phyloP scores from a whole-genome alignment of 2,329 filamentous ascomycete genomes.

The Xylariomycetidae sp. region DNA sequence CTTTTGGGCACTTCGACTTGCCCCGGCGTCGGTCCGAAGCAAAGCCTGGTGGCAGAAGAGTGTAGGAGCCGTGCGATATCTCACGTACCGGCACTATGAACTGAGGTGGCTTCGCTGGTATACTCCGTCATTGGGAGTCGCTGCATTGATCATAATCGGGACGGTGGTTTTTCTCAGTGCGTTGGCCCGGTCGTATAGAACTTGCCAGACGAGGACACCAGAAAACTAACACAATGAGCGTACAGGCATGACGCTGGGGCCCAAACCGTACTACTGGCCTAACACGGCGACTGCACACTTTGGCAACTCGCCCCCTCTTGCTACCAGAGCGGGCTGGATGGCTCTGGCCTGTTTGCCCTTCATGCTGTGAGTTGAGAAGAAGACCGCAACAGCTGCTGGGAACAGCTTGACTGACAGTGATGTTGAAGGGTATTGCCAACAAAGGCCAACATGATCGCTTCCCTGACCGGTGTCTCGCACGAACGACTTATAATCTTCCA shows the following conservation, averaged over 20 bases:
- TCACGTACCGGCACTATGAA: slow-evolving; percentile 34
- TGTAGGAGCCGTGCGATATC: slow-evolving; percentile 31
- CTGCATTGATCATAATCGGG: slow-evolving; percentile 33
- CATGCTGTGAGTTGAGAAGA: slow-evolving; percentile 29
- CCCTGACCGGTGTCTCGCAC: slow-evolving; percentile 48
- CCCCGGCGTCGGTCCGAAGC: slow-evolving; percentile 19
- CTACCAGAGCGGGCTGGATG: slow-evolving; percentile 47
- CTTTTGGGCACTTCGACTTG: slow-evolving; percentile 25
- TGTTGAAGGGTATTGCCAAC: slow-evolving; percentile 36
- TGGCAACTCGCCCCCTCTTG: slow-evolving; percentile 47
- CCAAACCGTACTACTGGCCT: slow-evolving; percentile 52
- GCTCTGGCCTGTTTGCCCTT: slow-evolving; percentile 46
- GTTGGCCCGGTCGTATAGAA: slow-evolving; percentile 3
- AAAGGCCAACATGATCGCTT: slow-evolving; percentile 52
- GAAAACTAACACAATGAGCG: neutral
- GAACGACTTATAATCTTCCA: slow-evolving; percentile 54
- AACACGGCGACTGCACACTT: slow-evolving; percentile 32
- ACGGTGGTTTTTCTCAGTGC: slow-evolving; percentile 39
- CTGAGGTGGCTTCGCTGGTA: slow-evolving; percentile 30
- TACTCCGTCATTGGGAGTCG: slow-evolving; percentile 38
- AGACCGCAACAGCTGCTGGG: neutral
- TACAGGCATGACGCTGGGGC: slow-evolving; percentile 39
- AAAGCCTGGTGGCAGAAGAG: slow-evolving; percentile 27
- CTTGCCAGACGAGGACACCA: slow-evolving; percentile 3
- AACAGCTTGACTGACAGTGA: neutral